Conservation (phyloP, 1,284 basidiomycete species). For the Peniophora sp. region DNA sequence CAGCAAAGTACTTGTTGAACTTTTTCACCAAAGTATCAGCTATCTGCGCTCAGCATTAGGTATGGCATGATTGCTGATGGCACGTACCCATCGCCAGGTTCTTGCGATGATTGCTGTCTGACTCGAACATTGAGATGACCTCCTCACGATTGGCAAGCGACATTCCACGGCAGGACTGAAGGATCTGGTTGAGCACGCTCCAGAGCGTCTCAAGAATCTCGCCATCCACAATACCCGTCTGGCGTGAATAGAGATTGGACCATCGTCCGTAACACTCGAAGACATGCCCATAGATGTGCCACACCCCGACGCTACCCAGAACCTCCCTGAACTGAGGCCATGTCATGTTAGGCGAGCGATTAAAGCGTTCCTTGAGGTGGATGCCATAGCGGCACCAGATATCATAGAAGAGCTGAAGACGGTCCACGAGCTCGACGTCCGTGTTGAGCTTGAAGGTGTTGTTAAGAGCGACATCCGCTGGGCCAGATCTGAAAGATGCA, state of each 20-base stretch:
- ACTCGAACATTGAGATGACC: background rate
- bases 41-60: no score
- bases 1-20: background rate
- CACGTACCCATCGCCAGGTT: background rate
- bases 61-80: no score
- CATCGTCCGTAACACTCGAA: conserved; percentile 1
- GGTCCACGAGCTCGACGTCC: background rate
- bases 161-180: background rate
- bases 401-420: background rate
- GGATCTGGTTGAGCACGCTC: background rate
- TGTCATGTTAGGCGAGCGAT: background rate
- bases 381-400: background rate
- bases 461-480: background rate
- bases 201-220: conserved; percentile 6
- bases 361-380: background rate
- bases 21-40: no score
- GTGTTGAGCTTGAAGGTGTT: background rate
- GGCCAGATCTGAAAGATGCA: no score
- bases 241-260: conserved; percentile 1
- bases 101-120: conserved; percentile 5
- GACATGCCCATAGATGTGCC: conserved; percentile 5
- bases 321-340: background rate
- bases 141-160: conserved; percentile 1
- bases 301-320: conserved; percentile 1
- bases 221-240: conserved; percentile 2